Evolutionary conservation across 148 eudicot species (phyloP), one percentile per base, ranked within the genome.

Genomic region (Heliamphora exappendiculata): DNA sequence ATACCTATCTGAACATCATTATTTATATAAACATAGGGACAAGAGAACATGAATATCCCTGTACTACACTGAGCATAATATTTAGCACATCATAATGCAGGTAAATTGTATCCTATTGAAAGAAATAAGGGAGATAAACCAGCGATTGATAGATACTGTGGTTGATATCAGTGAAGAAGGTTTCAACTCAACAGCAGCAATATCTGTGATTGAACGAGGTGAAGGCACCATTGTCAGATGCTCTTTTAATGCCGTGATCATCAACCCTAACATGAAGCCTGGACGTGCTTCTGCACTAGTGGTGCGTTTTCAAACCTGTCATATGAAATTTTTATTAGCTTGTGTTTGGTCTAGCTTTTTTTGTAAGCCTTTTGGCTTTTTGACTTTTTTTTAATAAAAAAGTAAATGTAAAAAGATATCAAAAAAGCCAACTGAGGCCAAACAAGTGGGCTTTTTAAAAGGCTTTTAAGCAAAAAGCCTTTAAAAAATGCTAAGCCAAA

Each of bases 121-220:
- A 81, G 98, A 94, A 85, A 86, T 94, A 59, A 87, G 81, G 82
- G 88, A 90, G 69, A 90, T 91, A 68, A 94, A 94, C 81, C 85
- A 78, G 71, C 86, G 86, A 49, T 90, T 94, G 66, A 88, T 94
- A 76, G 98, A 91, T 57, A 91, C 95, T 51, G 86, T 91, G 64
- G 93, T 94, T 37, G 86, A 81, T 67, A 78, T 90, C 41, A 83
- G 83, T 72, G 85, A 86, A 45, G 86, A 86, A 77, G 90, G 82
- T 72, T 76, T 78, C 65, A 87, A 84, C 78, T 87, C 88, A 13
- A 84, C 85, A 36, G 79, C 82, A 20, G 75, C 74, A 39, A 80
- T 76, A 75, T 78, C 84, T 28, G 82, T 84, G 75, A 70, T 76
- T 75, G 82, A 80, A 75, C 88, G 87, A 77, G 83, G 86, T 75